These are phyloP conservation scores for Ophiostoma novo-ulmi DNA, from an alignment of 2,329 filamentous ascomycete species.

Conservation along the genomic window DNA sequence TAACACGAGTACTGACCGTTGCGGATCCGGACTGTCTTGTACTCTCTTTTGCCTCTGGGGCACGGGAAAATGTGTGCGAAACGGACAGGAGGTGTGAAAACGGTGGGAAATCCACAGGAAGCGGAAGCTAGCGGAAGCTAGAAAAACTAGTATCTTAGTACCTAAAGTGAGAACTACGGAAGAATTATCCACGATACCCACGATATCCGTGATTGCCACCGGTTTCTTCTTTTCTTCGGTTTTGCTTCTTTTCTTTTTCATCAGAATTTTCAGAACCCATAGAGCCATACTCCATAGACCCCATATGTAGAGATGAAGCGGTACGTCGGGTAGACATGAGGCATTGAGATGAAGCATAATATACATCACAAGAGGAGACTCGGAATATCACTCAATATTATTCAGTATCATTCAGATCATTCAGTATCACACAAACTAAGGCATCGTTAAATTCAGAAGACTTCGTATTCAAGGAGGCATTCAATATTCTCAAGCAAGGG, in stretches of 20 bases:
- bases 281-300: not conserved
- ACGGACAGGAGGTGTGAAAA: not conserved
- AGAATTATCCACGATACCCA: not conserved
- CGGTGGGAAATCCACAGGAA: not conserved
- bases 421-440: not conserved
- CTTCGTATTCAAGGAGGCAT: not conserved
- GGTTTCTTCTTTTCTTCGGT: not conserved
- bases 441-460: not conserved
- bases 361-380: not conserved
- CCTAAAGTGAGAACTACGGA: not conserved
- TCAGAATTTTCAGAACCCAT: not conserved
- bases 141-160: not conserved
- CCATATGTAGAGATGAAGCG: not conserved
- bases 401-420: not conserved
- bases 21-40: not conserved
- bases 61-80: not conserved
- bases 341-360: not conserved
- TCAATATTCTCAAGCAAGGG: not conserved
- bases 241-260: not conserved
- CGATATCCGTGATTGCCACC: not conserved
- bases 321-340: too few species aligned
- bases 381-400: not conserved
- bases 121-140: slow-evolving; percentile 5
- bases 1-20: not conserved
- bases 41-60: too few species aligned